Percentiles rank a stretch among this genome's conserved stretches.
phyloP scores from a whole-genome alignment of 129 eudicot genomes.

The Lactuca sativa region DNA sequence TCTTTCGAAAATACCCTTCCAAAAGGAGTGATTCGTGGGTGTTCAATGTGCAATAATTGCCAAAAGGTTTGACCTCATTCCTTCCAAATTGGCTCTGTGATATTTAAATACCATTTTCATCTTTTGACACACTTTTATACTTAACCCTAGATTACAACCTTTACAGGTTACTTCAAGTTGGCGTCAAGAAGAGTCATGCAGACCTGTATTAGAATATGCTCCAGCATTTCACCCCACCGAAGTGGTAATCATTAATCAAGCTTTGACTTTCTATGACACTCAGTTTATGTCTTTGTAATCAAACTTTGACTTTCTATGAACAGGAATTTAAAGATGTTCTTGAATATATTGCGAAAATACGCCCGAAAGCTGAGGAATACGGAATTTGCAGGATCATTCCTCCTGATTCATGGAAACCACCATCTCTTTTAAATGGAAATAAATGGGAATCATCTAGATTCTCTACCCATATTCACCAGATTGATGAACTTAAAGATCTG shows the following conservation, averaged over 20 bases:
- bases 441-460: constrained; percentile 45
- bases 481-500: constrained; percentile 52
- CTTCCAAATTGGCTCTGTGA: not conserved
- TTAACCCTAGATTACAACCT: constrained; percentile 15
- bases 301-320: constrained; percentile 29
- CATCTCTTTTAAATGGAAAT: constrained; percentile 44
- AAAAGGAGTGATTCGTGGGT: constrained; percentile 72
- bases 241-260: constrained; percentile 41
- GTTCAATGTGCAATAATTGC: constrained; percentile 49
- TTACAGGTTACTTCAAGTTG: constrained; percentile 65
- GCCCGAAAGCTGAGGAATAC: constrained; percentile 51
- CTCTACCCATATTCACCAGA: constrained; percentile 47
- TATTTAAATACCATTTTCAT: constrained; percentile 5
- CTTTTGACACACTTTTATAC: not conserved
- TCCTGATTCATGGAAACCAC: constrained; percentile 84
- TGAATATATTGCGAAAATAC: constrained; percentile 60
- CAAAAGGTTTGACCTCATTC: constrained; percentile 48
- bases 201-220: constrained; percentile 41
- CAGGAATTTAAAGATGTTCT: constrained; percentile 74
- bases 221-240: constrained; percentile 65
- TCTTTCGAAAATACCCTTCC: constrained; percentile 50
- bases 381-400: constrained; percentile 89
- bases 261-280: not conserved
- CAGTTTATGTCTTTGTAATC: not conserved
- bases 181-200: constrained; percentile 58